phyloP scores from a whole-genome alignment of 1,284 basidiomycete species.

The Boletus semigastroideus region DNA sequence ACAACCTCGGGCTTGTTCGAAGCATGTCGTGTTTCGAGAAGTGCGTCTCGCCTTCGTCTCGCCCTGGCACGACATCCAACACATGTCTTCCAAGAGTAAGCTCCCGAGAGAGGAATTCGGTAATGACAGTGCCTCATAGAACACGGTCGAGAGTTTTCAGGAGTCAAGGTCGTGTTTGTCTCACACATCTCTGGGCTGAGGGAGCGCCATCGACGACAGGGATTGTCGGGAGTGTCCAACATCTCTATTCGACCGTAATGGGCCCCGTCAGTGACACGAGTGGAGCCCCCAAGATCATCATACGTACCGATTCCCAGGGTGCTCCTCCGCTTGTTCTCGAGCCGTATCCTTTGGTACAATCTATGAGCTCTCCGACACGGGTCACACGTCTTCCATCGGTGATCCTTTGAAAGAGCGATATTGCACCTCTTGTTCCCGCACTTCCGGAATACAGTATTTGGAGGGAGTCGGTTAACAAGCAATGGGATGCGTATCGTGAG shows the following conservation, averaged over 20 bases:
- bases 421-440: conserved; percentile 29
- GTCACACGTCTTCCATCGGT: conserved; percentile 39
- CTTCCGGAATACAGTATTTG: conserved; percentile 7
- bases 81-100: conserved; percentile 28
- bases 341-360: conserved; percentile 23
- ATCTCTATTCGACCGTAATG: neutral
- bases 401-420: conserved; percentile 23
- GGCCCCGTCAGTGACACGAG: neutral
- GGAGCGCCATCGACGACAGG: conserved; percentile 4
- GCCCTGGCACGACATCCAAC: conserved; percentile 16
- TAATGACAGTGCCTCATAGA: conserved; percentile 6
- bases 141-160: conserved; percentile 16
- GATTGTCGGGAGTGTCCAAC: neutral
- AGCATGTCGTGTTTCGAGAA: neutral
- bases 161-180: neutral
- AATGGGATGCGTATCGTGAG: conserved; percentile 27
- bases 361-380: conserved; percentile 35
- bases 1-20: conserved; percentile 1
- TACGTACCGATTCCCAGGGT: conserved; percentile 12
- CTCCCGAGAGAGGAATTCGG: conserved; percentile 7
- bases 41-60: conserved; percentile 9
- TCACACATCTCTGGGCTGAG: conserved; percentile 8
- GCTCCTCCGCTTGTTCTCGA: conserved; percentile 6
- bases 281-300: too few relatives aligned
- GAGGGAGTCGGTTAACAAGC: conserved; percentile 15